Conservation (phyloP, 78 protist genomes). For the Speleostelium caveatum region DNA sequence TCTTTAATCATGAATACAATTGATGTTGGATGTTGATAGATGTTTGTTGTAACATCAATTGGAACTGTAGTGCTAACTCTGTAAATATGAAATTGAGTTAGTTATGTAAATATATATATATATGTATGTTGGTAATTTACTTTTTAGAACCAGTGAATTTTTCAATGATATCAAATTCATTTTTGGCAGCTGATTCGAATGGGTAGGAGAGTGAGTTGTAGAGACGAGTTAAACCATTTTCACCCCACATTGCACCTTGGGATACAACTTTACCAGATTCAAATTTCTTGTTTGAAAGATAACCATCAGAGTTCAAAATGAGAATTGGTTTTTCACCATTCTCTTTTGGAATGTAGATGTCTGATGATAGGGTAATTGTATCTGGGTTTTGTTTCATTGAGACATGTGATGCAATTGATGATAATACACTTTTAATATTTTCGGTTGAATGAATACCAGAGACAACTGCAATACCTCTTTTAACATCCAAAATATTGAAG, state of each 20-base stretch:
- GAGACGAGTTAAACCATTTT: conserved; percentile 40
- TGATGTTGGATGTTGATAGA: conserved; percentile 35
- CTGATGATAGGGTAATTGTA: conserved; percentile 26
- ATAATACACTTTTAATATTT: conserved; percentile 28
- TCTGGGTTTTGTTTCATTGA: conserved; percentile 6
- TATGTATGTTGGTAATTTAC: no score
- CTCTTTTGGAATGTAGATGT: conserved; percentile 12
- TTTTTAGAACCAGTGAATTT: conserved; percentile 28
- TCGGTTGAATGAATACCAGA: conserved; percentile 57
- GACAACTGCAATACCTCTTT: conserved; percentile 76
- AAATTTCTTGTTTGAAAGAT: conserved; percentile 45
- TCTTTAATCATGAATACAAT: conserved; percentile 61
- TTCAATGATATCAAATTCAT: conserved; percentile 55
- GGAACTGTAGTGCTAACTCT: conserved; percentile 24
- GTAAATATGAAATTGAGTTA: no score
- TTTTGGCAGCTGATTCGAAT: conserved; percentile 56
- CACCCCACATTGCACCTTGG: conserved; percentile 69
- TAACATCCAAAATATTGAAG: conserved; percentile 52
- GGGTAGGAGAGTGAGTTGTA: conserved; percentile 38
- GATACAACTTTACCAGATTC: conserved; percentile 64
- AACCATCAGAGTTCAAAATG: conserved; percentile 17
- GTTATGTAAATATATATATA: no score
- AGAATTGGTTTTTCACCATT: neutral
- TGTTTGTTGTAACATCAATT: conserved; percentile 14
- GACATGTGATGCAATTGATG: conserved; percentile 10